Percentiles rank a stretch among this genome's conserved stretches.
These are phyloP conservation scores for Halophytophthora polymorphica DNA, from an alignment of 352 stramenopile species.

Conservation along the genomic window DNA sequence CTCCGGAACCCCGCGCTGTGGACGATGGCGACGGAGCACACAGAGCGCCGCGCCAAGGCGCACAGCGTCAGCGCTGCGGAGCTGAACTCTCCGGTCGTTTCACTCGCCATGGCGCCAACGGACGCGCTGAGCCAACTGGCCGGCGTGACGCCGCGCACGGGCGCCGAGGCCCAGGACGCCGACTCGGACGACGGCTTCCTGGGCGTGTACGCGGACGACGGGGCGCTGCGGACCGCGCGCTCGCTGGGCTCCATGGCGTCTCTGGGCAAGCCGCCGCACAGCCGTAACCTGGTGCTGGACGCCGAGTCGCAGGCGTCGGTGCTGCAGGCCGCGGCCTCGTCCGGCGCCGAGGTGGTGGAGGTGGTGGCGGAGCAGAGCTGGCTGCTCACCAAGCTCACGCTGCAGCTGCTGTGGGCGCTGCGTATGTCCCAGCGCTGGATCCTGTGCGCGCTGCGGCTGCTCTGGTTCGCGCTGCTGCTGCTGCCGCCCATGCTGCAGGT, in stretches of 20 bases:
- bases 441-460: slow-evolving; percentile 54
- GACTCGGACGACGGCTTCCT: no score
- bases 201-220: slow-evolving; percentile 10
- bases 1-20: no score
- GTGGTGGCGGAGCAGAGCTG: slow-evolving; percentile 68
- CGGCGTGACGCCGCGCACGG: no score
- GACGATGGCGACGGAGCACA: no score
- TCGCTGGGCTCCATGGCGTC: slow-evolving; percentile 21
- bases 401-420: slow-evolving; percentile 67
- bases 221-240: slow-evolving; percentile 16
- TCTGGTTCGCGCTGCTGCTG: slow-evolving; percentile 60
- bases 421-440: slow-evolving; percentile 73
- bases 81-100: no score
- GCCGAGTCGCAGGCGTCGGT: slow-evolving; percentile 37
- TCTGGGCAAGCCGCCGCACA: slow-evolving; percentile 28
- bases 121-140: no score
- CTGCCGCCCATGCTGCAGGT: slow-evolving; percentile 53
- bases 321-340: slow-evolving; percentile 45
- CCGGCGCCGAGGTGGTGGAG: slow-evolving; percentile 44
- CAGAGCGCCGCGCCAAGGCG: no score
- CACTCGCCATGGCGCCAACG: no score
- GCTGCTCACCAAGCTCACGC: slow-evolving; percentile 65
- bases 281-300: slow-evolving; percentile 46
- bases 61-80: no score
- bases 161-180: no score